Conservation (phyloP, 164 flowering plant species). For the Annona squamosa region DNA sequence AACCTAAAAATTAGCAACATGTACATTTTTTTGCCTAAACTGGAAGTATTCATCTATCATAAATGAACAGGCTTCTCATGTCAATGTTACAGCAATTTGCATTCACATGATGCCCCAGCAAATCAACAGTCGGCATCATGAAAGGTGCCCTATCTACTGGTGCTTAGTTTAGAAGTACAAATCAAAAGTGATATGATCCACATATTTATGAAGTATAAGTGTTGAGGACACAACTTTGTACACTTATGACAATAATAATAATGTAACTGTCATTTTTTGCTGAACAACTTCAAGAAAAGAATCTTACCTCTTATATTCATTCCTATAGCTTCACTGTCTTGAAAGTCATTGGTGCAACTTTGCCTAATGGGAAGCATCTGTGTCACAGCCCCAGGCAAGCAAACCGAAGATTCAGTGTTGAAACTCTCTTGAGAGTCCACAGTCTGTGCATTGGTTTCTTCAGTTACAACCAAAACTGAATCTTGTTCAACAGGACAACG, state of each 20-base stretch:
- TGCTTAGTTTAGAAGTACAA: neutral
- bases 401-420: neutral
- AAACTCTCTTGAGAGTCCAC: neutral
- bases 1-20: no score
- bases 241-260: no score
- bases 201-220: no score
- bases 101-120: neutral
- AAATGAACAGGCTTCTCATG: no score
- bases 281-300: neutral
- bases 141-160: neutral
- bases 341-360: slow-evolving; percentile 32
- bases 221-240: no score
- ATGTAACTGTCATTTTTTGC: no score
- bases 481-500: slow-evolving; percentile 5
- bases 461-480: neutral
- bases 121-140: neutral
- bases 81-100: neutral
- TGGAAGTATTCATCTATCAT: no score
- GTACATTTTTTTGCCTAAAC: no score
- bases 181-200: no score
- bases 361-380: slow-evolving; percentile 16
- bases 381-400: neutral
- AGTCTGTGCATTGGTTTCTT: neutral
- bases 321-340: slow-evolving; percentile 22
- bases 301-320: slow-evolving; percentile 27